These are phyloP conservation scores for Patellaria atrata DNA, from an alignment of 495 filamentous ascomycete genomes.

Conservation along the genomic window DNA sequence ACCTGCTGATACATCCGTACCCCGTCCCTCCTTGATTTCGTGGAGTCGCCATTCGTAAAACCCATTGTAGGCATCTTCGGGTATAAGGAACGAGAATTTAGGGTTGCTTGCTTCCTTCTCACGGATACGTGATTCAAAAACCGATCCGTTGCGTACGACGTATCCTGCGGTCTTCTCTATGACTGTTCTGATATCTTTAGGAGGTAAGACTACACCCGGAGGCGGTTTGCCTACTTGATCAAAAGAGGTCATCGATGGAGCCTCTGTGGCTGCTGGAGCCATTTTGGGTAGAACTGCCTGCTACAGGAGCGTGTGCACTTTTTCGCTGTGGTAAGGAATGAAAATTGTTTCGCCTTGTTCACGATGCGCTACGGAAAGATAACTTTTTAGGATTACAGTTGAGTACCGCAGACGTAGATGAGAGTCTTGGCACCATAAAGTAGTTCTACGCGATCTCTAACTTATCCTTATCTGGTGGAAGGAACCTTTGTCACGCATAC, in stretches of 20 bases:
- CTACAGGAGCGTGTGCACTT: too few relatives aligned
- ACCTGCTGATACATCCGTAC: constrained; percentile 66
- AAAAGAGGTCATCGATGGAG: constrained; percentile 34
- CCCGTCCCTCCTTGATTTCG: constrained; percentile 72
- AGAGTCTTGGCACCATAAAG: too few relatives aligned
- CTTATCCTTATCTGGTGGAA: too few relatives aligned
- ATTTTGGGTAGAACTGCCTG: constrained; percentile 23
- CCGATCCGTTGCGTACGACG: constrained; percentile 65
- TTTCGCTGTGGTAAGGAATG: too few relatives aligned
- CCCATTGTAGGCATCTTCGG: constrained; percentile 69
- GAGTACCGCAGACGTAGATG: too few relatives aligned
- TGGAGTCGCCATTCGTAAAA: constrained; percentile 84
- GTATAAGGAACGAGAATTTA: constrained; percentile 77
- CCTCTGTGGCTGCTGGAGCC: constrained; percentile 46
- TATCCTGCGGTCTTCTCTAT: constrained; percentile 96
- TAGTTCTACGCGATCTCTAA: too few relatives aligned
- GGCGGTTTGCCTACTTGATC: constrained; percentile 60
- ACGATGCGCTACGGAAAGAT: too few relatives aligned
- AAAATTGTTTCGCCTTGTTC: too few relatives aligned
- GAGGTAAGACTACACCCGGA: constrained; percentile 69
- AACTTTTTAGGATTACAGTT: too few relatives aligned
- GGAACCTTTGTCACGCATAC: too few relatives aligned
- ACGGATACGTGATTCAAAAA: constrained; percentile 75
- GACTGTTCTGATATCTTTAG: constrained; percentile 64
- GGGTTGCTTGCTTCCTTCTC: constrained; percentile 75